phyloP scores from a whole-genome alignment of 2,329 filamentous ascomycete species.

The Aspergillus sclerotialis region DNA sequence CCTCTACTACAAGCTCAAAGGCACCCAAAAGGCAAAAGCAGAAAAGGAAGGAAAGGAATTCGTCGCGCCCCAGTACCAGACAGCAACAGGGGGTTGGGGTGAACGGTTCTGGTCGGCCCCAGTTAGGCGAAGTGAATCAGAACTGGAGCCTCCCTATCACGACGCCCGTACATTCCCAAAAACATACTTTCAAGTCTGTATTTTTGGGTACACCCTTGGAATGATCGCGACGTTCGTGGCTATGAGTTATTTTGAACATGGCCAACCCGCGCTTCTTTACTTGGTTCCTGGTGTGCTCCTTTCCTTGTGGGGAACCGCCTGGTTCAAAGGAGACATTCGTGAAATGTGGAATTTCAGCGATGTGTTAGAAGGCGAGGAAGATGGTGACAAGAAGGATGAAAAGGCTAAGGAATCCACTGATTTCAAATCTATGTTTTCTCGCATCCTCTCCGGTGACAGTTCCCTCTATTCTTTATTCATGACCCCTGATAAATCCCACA shows the following conservation, averaged over 20 bases:
- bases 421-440: constrained; percentile 14
- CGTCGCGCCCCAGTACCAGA: constrained; percentile 34
- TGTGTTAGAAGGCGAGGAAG: constrained; percentile 40
- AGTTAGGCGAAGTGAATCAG: constrained; percentile 15
- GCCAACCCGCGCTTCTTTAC: constrained; percentile 86
- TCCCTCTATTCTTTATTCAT: constrained; percentile 6
- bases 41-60: constrained; percentile 12
- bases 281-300: constrained; percentile 79
- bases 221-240: constrained; percentile 71
- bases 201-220: constrained; percentile 70
- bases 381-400: constrained; percentile 40
- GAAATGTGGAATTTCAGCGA: constrained; percentile 81
- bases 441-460: constrained; percentile 19
- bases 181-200: constrained; percentile 72
- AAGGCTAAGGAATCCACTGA: constrained; percentile 19
- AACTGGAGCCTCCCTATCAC: constrained; percentile 27
- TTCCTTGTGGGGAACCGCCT: constrained; percentile 67
- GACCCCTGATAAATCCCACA: constrained; percentile 1
- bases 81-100: constrained; percentile 69
- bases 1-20: constrained; percentile 66
- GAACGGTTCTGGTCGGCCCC: constrained; percentile 68
- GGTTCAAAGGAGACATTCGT: constrained; percentile 62
- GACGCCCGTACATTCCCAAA: constrained; percentile 60
- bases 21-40: constrained; percentile 36
- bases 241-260: constrained; percentile 70